Evolutionary conservation across 352 stramenopile genomes (phyloP), one percentile per base, ranked within the genome.

Genomic region (Ophiocytium majus): DNA sequence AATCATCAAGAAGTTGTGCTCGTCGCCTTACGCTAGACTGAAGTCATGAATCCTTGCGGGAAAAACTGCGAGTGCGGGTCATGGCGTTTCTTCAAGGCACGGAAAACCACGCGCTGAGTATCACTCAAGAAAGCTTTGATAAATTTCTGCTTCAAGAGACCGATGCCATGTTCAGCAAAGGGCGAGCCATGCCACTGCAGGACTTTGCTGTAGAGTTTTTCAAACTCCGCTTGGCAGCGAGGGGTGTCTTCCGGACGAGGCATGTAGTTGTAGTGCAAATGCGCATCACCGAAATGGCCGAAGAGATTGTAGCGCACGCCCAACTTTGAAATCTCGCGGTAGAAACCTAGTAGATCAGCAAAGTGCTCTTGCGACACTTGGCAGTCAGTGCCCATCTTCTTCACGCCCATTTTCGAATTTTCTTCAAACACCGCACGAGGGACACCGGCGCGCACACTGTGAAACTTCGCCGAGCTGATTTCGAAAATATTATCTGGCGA

Each of bases 401-500:
- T 28, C 19, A 71, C 57, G 28, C 57, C 57, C 57, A 71, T 71
- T 28, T 71, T 23, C 28, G 57, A 71, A 28, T 71, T 71, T 23
- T 28, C 19, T 28, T 71, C 57, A 71, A 71, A 71, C 19, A 71
- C 28, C 19, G 57, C 57, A 28, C 57, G 57, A 23, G 57, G 57
- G 28, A 71, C 57, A 23, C 57, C 57, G 57, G 57, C 57, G 19
- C 57, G 57, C 19, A 71, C 57, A 71, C 28, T 23, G 57, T 71
- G 57, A 71, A 71, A 71, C 57, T 71, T 71, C 23, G 23, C 28
- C 57, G 23, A 23, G 57, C 19, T 28, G 57, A 71, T 71, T 71
- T 71, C 57, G 28, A 71, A 71, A 71, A 71, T 28, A 71, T 71
- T 28, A 71, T 71, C 57, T 23, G 57, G 57, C 23, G 57, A 71